phyloP scores from a whole-genome alignment of 306 rosid genomes.

The Luffa aegyptiaca region DNA sequence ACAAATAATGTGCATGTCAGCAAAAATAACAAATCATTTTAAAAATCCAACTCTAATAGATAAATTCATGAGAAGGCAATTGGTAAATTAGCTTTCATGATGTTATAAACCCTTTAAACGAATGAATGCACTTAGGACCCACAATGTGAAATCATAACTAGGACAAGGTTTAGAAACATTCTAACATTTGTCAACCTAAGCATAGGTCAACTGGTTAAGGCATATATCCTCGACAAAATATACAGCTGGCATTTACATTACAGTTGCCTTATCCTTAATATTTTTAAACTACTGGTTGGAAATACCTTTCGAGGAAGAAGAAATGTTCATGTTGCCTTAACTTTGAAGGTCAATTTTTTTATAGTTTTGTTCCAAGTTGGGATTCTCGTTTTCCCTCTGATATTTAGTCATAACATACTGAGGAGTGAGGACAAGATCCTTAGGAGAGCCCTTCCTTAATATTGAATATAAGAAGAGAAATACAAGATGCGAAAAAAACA shows the following conservation, averaged over 20 bases:
- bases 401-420: not conserved
- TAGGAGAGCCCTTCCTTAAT: not conserved
- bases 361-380: not conserved
- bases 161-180: not conserved
- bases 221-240: not conserved
- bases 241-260: not conserved
- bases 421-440: not conserved
- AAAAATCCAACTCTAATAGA: not conserved
- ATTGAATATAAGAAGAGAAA: not conserved
- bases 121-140: not conserved
- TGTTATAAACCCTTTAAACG: not conserved
- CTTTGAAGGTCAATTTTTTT: not conserved
- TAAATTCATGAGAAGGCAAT: not conserved
- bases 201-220: too few species aligned
- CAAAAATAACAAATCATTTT: not conserved
- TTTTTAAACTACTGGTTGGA: not conserved
- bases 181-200: too few species aligned
- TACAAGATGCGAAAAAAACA: not conserved
- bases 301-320: not conserved
- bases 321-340: not conserved
- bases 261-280: not conserved
- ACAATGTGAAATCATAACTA: not conserved
- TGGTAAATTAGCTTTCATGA: not conserved
- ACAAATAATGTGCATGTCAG: slow-evolving; percentile 14
- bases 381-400: too few species aligned